Conservation (phyloP, 129 eudicot genomes). For the Saposhnikovia divaricata region DNA sequence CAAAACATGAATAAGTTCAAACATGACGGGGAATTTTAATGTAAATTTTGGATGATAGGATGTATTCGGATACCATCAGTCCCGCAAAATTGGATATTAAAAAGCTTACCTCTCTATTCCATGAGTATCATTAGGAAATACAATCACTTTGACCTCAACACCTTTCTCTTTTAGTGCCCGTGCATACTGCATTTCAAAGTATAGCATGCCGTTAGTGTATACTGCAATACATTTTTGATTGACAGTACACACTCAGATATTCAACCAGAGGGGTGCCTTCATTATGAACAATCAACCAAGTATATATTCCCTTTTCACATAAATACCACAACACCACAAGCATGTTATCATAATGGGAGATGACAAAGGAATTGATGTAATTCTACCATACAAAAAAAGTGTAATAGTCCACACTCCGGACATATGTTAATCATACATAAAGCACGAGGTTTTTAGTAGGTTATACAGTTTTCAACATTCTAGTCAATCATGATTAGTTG, state of each 20-base stretch:
- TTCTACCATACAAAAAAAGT: neutral
- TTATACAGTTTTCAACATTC: neutral
- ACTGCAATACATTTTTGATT: neutral
- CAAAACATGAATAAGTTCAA: conserved; percentile 4
- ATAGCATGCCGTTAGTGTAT: conserved; percentile 8
- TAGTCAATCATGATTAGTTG: neutral
- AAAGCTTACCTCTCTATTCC: conserved; percentile 48
- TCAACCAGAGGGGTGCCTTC: neutral
- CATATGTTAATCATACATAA: neutral
- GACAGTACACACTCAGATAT: neutral
- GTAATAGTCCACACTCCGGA: neutral
- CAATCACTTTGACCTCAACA: conserved; percentile 54
- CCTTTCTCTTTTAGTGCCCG: conserved; percentile 84
- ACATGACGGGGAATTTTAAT: neutral
- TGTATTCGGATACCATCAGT: neutral
- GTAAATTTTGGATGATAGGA: neutral
- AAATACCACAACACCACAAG: neutral
- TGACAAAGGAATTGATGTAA: neutral
- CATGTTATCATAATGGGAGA: neutral
- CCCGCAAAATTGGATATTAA: neutral
- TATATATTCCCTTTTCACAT: neutral
- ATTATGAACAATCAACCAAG: neutral
- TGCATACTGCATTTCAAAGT: conserved; percentile 44
- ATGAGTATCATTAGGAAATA: conserved; percentile 76
- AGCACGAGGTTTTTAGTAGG: neutral